These are phyloP conservation scores for Massarina eburnea DNA, from an alignment of 2,329 filamentous ascomycete genomes.

Conservation along the genomic window DNA sequence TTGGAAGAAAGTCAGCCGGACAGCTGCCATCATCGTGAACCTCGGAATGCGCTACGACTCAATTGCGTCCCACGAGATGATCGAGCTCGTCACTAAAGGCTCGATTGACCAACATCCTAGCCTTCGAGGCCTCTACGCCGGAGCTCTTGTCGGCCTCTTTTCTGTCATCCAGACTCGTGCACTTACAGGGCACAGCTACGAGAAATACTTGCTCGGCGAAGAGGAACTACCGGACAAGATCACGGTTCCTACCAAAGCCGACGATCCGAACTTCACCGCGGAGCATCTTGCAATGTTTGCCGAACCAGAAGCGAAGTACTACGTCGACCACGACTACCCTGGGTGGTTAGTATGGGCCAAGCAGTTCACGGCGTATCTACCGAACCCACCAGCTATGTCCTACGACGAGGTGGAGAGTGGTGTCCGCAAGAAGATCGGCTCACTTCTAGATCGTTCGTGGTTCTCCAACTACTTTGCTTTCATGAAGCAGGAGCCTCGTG, in stretches of 20 bases:
- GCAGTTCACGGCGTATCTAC: conserved; percentile 76
- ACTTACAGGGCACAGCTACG: conserved; percentile 81
- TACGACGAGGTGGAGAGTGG: conserved; percentile 81
- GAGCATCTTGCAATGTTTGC: conserved; percentile 78
- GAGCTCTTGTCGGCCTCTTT: conserved; percentile 74
- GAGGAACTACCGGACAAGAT: conserved; percentile 78
- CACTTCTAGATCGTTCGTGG: conserved; percentile 80
- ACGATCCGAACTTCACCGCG: conserved; percentile 76
- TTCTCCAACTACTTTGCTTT: conserved; percentile 86
- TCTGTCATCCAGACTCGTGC: conserved; percentile 86
- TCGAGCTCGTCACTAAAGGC: conserved; percentile 79
- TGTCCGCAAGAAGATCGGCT: conserved; percentile 77
- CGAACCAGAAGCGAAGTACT: conserved; percentile 77
- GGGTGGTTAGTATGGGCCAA: conserved; percentile 97
- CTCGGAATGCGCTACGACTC: conserved; percentile 89
- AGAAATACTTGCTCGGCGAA: conserved; percentile 80
- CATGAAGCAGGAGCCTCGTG: conserved; percentile 93
- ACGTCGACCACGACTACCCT: conserved; percentile 87
- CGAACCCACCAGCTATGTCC: conserved; percentile 67
- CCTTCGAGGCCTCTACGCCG: conserved; percentile 77
- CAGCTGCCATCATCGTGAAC: conserved; percentile 86
- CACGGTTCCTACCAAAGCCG: conserved; percentile 66
- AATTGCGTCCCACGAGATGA: conserved; percentile 77
- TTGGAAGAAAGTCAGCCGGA: conserved; percentile 93
- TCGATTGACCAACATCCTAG: conserved; percentile 90